These are phyloP conservation scores for Coemansia sp. DNA, from an alignment of 192 early-diverging fungal species.

Conservation along the genomic window DNA sequence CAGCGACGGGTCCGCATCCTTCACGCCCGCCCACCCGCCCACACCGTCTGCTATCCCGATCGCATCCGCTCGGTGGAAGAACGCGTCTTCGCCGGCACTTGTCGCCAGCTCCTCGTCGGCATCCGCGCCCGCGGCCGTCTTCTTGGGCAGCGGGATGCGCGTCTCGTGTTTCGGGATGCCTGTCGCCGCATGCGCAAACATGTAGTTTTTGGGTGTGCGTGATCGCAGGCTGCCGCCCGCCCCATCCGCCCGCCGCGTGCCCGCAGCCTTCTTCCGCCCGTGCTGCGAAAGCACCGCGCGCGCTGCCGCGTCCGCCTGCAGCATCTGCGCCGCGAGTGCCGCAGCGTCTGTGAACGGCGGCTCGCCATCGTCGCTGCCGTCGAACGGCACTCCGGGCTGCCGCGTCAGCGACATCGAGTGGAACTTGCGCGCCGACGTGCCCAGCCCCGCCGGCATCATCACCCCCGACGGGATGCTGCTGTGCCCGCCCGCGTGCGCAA, in stretches of 20 bases:
- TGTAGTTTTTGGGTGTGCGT: conserved; percentile 47
- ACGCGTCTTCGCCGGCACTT: conserved; percentile 91
- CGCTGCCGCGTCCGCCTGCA: conserved; percentile 4
- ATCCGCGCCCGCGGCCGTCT: not conserved
- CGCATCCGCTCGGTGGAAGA: conserved; percentile 81
- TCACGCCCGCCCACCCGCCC: conserved; percentile 85
- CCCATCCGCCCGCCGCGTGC: conserved; percentile 26
- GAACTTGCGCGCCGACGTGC: conserved; percentile 50
- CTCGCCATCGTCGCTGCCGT: conserved; percentile 11
- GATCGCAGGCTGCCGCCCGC: conserved; percentile 2
- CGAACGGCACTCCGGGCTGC: conserved; percentile 42
- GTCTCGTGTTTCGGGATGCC: conserved; percentile 57
- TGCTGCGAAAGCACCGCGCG: not conserved
- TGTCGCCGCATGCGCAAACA: conserved; percentile 60
- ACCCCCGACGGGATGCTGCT: conserved; percentile 29
- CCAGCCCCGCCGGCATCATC: conserved; percentile 46
- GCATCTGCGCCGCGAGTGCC: conserved; percentile 10
- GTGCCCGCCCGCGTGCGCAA: conserved; percentile 16
- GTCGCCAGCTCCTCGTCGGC: conserved; percentile 57
- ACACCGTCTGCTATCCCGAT: conserved; percentile 95
- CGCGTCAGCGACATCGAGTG: conserved; percentile 44
- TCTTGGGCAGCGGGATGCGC: conserved; percentile 24
- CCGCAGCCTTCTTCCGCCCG: not conserved
- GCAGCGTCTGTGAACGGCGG: conserved; percentile 14
- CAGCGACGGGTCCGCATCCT: conserved; percentile 83